A percentile compares a stretch with the other conserved stretches of the same genome.
phyloP scores from a whole-genome alignment of 2,329 filamentous ascomycete genomes.

The Colletotrichum gigasporum region DNA sequence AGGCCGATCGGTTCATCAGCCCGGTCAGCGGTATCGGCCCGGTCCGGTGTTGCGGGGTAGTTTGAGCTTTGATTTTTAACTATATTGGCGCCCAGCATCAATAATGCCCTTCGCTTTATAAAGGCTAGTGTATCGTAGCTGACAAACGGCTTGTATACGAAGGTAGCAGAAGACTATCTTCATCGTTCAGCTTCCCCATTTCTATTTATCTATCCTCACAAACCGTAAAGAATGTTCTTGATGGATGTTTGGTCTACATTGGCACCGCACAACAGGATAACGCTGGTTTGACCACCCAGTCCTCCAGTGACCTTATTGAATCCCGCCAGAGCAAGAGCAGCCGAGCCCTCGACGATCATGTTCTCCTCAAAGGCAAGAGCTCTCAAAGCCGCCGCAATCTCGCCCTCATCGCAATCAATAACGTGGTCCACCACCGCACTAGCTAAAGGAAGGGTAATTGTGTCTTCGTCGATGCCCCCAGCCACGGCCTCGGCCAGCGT shows the following conservation, averaged over 20 bases:
- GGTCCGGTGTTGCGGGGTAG: too few species aligned
- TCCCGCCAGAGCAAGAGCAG: slow-evolving; percentile 35
- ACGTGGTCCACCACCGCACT: slow-evolving; percentile 35
- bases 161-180: too few species aligned
- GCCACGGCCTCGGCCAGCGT: slow-evolving; percentile 37
- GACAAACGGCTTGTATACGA: too few species aligned
- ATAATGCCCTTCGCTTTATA: too few species aligned
- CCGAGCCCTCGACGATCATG: slow-evolving; percentile 37
- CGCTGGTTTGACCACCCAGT: slow-evolving; percentile 29
- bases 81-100: too few species aligned
- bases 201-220: neutral
- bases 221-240: slow-evolving; percentile 1
- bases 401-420: slow-evolving; percentile 33
- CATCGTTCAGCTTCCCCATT: neutral
- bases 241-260: slow-evolving; percentile 22
- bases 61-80: too few species aligned
- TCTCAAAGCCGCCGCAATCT: slow-evolving; percentile 31
- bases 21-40: too few species aligned
- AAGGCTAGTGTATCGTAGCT: too few species aligned
- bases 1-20: too few species aligned
- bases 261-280: slow-evolving; percentile 34
- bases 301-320: slow-evolving; percentile 30
- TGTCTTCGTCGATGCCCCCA: slow-evolving; percentile 36
- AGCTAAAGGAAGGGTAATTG: slow-evolving; percentile 35
- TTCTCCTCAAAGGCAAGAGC: slow-evolving; percentile 34